Evolutionary conservation across 805 yeast genomes (phyloP), one percentile per base, ranked within the genome.

Genomic region (Spathaspora girioi): DNA sequence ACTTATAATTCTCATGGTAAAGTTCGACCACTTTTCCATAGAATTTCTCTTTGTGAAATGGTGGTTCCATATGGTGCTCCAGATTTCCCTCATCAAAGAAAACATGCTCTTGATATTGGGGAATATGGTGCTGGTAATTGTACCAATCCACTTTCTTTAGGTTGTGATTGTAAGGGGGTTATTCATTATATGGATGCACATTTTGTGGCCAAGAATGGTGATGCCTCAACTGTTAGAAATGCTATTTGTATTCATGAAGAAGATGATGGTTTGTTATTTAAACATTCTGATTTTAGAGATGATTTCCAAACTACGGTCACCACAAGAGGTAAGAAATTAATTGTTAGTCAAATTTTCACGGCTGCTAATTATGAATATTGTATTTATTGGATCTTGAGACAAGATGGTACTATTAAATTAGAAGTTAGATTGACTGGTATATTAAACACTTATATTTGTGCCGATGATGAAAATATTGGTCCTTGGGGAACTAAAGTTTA

Each of bases 281-380:
- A 87, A 75, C 94, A 87, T 70, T 86, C 93, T 52, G 93, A 87
- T 70, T 87, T 85, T 75, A 81, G 94, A 76, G 93, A 87, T 67
- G 81, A 78, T 64, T 86, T 85, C 70, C 83, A 82, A 55, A 87
- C 93, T 50, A 80, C 87, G 38, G 79, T 87, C 58, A 86, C 83
- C 54, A 83, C 90, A 48, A 81, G 96, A 73, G 87, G 90, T 47
- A 84, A 86, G 59, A 83, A 79, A 68, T 78, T 87, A 68, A 78
- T 87, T 53, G 73, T 88, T 51, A 86, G 92, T 20, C 93, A 87
- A 71, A 85, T 87, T 64, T 87, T 87, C 74, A 87, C 96, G 47
- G 93, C 93, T 60, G 90, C 92, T 47, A 87, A 88, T 77, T 86
- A 86, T 66, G 96, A 87, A 74, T 87, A 87, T 76, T 85, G 91